phyloP scores from a whole-genome alignment of 352 stramenopile species.

The Globisporangium cederbergense region DNA sequence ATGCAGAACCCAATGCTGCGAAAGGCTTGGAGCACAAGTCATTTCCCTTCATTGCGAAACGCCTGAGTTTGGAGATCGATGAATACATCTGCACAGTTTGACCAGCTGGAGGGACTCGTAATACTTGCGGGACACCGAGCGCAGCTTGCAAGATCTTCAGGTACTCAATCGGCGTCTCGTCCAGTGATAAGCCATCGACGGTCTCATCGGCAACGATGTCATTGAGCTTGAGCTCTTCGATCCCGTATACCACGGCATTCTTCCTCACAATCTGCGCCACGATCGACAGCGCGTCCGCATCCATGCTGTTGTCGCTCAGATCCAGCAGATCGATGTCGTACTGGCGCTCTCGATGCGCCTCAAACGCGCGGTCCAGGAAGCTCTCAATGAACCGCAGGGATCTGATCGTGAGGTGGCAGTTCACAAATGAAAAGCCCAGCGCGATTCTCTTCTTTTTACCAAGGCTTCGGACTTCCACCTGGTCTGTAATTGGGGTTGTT shows the following conservation, averaged over 20 bases:
- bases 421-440: slow-evolving; percentile 5
- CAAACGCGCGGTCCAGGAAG: slow-evolving; percentile 3
- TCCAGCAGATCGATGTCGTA: slow-evolving; percentile 6
- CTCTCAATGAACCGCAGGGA: neutral
- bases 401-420: neutral
- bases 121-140: neutral
- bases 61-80: neutral
- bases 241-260: neutral
- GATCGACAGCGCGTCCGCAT: neutral
- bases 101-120: neutral
- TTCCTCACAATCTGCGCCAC: slow-evolving; percentile 2
- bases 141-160: neutral
- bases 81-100: neutral
- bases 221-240: slow-evolving; percentile 10
- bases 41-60: slow-evolving; percentile 8
- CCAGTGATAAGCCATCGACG: neutral
- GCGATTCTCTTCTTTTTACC: neutral
- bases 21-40: slow-evolving; percentile 8
- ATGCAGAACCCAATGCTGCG: slow-evolving; percentile 5
- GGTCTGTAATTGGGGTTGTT: neutral
- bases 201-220: slow-evolving; percentile 9
- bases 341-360: neutral
- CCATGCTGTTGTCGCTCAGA: slow-evolving; percentile 5
- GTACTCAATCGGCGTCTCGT: slow-evolving; percentile 2
- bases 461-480: too few relatives aligned